These are phyloP conservation scores for Starmerella bacillaris DNA, from an alignment of 805 yeast genomes.

Conservation along the genomic window DNA sequence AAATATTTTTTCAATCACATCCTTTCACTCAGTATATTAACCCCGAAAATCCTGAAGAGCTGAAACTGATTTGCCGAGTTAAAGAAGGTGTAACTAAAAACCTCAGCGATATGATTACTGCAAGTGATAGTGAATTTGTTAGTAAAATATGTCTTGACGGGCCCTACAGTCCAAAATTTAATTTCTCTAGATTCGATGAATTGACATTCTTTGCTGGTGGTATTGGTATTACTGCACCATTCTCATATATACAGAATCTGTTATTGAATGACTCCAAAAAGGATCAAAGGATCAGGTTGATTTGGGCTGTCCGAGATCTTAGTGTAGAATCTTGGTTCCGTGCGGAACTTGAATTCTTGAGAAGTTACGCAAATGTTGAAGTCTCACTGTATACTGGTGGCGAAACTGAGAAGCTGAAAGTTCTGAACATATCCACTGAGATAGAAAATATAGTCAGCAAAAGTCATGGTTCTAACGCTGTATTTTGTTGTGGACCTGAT, in stretches of 20 bases:
- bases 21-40: constrained; percentile 37
- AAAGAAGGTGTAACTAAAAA: constrained; percentile 39
- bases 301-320: constrained; percentile 12
- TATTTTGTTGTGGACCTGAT: constrained; percentile 51
- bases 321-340: constrained; percentile 27
- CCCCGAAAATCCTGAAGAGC: constrained; percentile 1
- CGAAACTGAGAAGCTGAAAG: background rate
- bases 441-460: constrained; percentile 24
- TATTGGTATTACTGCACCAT: constrained; percentile 42
- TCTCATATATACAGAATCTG: constrained; percentile 10
- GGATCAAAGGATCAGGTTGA: constrained; percentile 1
- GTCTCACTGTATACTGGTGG: constrained; percentile 6
- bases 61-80: constrained; percentile 15
- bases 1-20: constrained; percentile 50
- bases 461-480: constrained; percentile 30
- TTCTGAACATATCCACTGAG: constrained; percentile 13
- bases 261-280: constrained; percentile 17
- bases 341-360: constrained; percentile 26
- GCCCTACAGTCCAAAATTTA: constrained; percentile 44
- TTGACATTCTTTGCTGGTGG: constrained; percentile 56
- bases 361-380: constrained; percentile 6
- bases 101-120: background rate
- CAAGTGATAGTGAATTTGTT: background rate
- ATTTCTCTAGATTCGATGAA: constrained; percentile 33
- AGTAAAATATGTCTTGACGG: constrained; percentile 34